Conservation (phyloP, 1,284 basidiomycete species). For the Ustilago crameri region DNA sequence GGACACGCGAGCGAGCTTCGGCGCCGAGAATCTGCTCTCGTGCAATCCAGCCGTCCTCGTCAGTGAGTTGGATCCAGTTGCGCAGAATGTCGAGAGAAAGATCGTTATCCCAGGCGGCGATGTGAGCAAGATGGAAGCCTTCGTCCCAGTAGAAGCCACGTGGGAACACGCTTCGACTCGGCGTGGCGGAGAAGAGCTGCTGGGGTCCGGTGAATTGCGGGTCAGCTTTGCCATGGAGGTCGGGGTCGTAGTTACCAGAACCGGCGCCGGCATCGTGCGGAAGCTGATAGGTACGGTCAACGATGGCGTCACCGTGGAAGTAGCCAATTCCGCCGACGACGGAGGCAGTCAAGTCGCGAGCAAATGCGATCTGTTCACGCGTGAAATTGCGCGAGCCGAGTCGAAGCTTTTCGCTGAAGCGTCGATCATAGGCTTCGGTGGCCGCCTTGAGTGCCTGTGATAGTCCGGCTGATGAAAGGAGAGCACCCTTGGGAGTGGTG, state of each 20-base stretch:
- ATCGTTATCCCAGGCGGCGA: slow-evolving; percentile 91
- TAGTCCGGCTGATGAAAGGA: slow-evolving; percentile 72
- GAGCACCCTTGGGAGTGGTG: slow-evolving; percentile 74
- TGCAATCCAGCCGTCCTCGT: slow-evolving; percentile 92
- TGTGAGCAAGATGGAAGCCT: slow-evolving; percentile 90
- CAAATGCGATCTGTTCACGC: slow-evolving; percentile 77
- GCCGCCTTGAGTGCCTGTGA: slow-evolving; percentile 78
- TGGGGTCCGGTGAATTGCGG: slow-evolving; percentile 71
- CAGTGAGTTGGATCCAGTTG: slow-evolving; percentile 88
- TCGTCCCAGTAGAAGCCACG: slow-evolving; percentile 98
- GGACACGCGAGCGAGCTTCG: slow-evolving; percentile 82
- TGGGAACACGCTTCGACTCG: slow-evolving; percentile 93
- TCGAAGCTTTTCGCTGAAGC: slow-evolving; percentile 79
- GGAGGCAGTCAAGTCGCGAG: slow-evolving; percentile 87
- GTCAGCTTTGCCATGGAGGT: slow-evolving; percentile 53
- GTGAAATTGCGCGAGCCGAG: slow-evolving; percentile 69
- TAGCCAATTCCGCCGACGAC: slow-evolving; percentile 91
- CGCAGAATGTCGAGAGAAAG: slow-evolving; percentile 88
- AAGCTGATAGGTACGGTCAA: slow-evolving; percentile 83
- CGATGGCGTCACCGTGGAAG: slow-evolving; percentile 89
- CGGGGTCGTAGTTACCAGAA: slow-evolving; percentile 48
- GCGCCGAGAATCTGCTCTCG: slow-evolving; percentile 94
- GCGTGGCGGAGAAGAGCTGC: slow-evolving; percentile 87
- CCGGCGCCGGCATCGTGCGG: slow-evolving; percentile 78
- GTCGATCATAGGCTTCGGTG: slow-evolving; percentile 74